Conservation (phyloP, 2,329 filamentous ascomycete species). For the Fusarium protoensiforme region DNA sequence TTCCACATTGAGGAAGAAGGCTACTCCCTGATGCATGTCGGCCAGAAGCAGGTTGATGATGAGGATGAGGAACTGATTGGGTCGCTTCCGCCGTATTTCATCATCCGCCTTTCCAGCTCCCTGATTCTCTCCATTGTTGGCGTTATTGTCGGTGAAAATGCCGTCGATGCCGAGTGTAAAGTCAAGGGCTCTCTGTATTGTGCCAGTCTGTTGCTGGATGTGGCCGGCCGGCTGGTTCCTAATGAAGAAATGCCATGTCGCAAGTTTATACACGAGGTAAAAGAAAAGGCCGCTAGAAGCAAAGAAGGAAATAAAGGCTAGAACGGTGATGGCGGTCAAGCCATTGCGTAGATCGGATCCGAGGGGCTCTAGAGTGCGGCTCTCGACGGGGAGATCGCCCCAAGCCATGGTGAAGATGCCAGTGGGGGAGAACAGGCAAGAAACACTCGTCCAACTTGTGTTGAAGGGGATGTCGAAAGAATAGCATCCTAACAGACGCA, state of each 20-base stretch:
- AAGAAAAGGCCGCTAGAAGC: constrained; percentile 43
- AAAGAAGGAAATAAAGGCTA: constrained; percentile 47
- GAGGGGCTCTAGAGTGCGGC: constrained; percentile 42
- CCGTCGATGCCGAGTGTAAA: constrained; percentile 52
- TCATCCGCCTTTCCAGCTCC: background rate
- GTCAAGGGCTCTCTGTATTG: constrained; percentile 43
- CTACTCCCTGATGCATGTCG: constrained; percentile 73
- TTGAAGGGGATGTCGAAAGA: background rate
- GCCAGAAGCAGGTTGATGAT: constrained; percentile 77
- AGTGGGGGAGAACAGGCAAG: background rate
- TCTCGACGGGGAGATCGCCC: constrained; percentile 34
- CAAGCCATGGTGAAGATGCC: constrained; percentile 35
- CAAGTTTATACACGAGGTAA: constrained; percentile 47
- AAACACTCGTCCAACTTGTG: background rate
- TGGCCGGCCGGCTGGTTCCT: constrained; percentile 14
- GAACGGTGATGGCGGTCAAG: constrained; percentile 44
- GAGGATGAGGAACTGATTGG: constrained; percentile 76
- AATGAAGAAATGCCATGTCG: constrained; percentile 43
- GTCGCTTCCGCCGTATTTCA: constrained; percentile 48
- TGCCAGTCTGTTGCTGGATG: constrained; percentile 9
- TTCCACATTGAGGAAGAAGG: constrained; percentile 71
- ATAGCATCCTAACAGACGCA: background rate
- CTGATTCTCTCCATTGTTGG: background rate
- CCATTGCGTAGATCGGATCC: constrained; percentile 36
- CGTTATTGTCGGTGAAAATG: constrained; percentile 40